Percentiles rank a stretch among this genome's conserved stretches.
Conservation (phyloP, 352 stramenopile genomes). For the Globisporangium solare region DNA sequence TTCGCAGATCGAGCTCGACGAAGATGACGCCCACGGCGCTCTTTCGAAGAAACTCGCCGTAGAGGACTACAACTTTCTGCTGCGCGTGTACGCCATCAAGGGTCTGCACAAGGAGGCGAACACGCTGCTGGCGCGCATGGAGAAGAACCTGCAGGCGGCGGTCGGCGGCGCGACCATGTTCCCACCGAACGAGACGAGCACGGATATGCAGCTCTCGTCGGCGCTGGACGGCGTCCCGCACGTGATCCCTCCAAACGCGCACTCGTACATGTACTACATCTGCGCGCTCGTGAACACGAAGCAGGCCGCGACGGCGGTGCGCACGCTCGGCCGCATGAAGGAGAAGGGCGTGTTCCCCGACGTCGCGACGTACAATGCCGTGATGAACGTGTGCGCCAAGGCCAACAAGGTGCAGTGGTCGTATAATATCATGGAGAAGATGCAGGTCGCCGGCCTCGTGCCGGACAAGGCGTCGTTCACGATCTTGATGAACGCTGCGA, state of each 20-base stretch:
- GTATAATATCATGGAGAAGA: conserved; percentile 86
- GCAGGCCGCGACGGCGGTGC: conserved; percentile 50
- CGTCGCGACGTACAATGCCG: conserved; percentile 66
- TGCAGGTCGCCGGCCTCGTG: conserved; percentile 68
- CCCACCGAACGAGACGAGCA: conserved; percentile 18
- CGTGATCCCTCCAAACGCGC: conserved; percentile 36
- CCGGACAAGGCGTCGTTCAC: conserved; percentile 70
- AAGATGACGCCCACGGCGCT: conserved; percentile 13
- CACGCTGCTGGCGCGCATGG: conserved; percentile 67
- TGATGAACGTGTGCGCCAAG: conserved; percentile 82
- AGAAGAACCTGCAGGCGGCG: conserved; percentile 43
- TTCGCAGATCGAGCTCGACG: conserved; percentile 29
- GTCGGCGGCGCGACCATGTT: conserved; percentile 4
- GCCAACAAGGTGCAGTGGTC: conserved; percentile 54
- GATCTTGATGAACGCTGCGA: conserved; percentile 74
- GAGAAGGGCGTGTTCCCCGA: conserved; percentile 54
- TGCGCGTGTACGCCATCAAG: conserved; percentile 71
- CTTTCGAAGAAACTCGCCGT: conserved; percentile 34
- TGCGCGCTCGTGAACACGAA: conserved; percentile 41
- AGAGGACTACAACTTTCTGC: conserved; percentile 72
- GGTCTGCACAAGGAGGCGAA: conserved; percentile 53
- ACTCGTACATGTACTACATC: conserved; percentile 82
- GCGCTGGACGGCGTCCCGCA: conserved; percentile 49
- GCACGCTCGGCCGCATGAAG: conserved; percentile 79
- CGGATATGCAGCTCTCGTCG: conserved; percentile 28